Conservation (phyloP, 2,329 filamentous ascomycete species). For the Trichoderma simmonsii region DNA sequence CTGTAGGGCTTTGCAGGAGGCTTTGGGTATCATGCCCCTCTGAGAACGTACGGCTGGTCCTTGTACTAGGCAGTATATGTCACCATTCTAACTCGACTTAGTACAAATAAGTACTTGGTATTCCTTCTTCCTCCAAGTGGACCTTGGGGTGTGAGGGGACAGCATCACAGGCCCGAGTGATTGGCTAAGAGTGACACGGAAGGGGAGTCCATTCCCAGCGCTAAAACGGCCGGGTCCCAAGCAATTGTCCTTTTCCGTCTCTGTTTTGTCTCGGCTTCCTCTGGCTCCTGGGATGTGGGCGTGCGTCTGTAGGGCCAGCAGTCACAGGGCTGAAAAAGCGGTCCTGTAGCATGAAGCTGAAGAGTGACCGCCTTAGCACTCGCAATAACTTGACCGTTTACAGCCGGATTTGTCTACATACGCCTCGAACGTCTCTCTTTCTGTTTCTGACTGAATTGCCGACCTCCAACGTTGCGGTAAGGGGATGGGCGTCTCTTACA, state of each 20-base stretch:
- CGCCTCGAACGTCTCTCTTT: neutral
- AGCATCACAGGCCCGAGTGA: neutral
- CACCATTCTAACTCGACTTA: neutral
- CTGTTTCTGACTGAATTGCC: neutral
- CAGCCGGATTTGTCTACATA: neutral
- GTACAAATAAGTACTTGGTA: neutral
- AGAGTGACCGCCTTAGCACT: neutral
- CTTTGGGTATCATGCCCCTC: neutral
- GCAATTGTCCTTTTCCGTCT: neutral
- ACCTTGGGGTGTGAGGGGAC: constrained; percentile 4
- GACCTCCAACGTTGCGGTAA: neutral
- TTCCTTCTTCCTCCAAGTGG: neutral
- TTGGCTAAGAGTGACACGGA: neutral
- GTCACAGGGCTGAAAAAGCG: constrained; percentile 4
- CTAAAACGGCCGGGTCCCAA: neutral
- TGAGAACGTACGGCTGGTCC: neutral
- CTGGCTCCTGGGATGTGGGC: neutral
- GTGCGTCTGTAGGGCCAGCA: neutral
- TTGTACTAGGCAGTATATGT: neutral
- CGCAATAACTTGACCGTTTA: neutral
- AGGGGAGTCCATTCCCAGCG: neutral
- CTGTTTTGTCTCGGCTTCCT: neutral
- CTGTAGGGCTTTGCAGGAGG: constrained; percentile 12
- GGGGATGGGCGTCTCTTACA: neutral
- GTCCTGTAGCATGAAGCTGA: neutral